Percentiles rank a stretch among this genome's conserved stretches.
Evolutionary conservation across 2,329 filamentous ascomycete species (phyloP).

Genomic region (Fulvia fulva): DNA sequence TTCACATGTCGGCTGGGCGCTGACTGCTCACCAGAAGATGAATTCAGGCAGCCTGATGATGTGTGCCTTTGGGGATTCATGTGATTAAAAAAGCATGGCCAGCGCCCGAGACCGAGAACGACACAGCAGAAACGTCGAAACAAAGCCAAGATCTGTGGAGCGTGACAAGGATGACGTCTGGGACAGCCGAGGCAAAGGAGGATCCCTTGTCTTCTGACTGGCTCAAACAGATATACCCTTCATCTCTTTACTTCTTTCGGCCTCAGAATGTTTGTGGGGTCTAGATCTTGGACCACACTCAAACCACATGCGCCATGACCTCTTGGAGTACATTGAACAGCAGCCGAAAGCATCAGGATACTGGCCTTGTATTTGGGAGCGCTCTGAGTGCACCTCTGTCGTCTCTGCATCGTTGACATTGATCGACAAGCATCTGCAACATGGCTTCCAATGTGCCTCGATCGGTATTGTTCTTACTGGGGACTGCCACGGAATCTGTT

Average conservation of each 20-base stretch:
- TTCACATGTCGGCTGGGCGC: not conserved
- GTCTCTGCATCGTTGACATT: not conserved
- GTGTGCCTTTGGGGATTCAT: not conserved
- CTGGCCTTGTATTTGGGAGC: not conserved
- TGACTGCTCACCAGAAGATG: not conserved
- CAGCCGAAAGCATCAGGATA: not conserved
- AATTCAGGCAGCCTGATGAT: not conserved
- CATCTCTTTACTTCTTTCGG: not conserved
- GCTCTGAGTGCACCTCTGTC: not conserved
- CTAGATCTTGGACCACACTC: not conserved
- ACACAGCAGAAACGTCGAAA: not conserved
- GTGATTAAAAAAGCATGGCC: not conserved
- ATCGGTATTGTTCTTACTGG: slow-evolving; percentile 11
- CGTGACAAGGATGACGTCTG: not conserved
- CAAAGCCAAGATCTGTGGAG: not conserved
- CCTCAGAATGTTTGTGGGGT: not conserved
- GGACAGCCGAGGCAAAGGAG: not conserved
- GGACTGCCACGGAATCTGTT: slow-evolving; percentile 9
- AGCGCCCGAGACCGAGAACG: not conserved
- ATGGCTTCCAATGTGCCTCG: slow-evolving; percentile 4
- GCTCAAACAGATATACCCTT: not conserved
- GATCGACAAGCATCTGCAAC: not conserved
- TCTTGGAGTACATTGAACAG: not conserved
- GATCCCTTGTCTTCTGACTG: not conserved
- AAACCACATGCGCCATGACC: not conserved